phyloP scores from a whole-genome alignment of 2,329 filamentous ascomycete species.

The Fusarium brachygibbosum region DNA sequence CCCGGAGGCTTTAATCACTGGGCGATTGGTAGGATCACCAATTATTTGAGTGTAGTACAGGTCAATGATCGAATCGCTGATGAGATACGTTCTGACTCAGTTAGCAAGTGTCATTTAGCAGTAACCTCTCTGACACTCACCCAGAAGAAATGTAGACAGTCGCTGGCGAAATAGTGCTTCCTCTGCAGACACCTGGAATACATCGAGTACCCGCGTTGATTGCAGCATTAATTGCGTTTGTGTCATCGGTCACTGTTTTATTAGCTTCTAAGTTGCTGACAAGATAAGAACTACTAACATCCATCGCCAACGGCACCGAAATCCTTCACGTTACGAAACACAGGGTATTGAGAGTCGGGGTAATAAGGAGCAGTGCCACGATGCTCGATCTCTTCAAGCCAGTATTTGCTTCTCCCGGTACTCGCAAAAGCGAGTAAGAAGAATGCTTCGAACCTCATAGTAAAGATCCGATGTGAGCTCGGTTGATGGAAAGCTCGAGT shows the following conservation, averaged over 20 bases:
- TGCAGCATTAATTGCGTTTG: slow-evolving; percentile 49
- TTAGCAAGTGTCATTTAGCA: slow-evolving; percentile 15
- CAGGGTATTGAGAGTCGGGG: slow-evolving; percentile 47
- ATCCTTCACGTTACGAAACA: slow-evolving; percentile 52
- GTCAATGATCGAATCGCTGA: slow-evolving; percentile 77
- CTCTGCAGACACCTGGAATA: slow-evolving; percentile 46
- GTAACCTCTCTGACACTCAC: slow-evolving; percentile 47
- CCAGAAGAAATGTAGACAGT: slow-evolving; percentile 57
- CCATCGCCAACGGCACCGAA: slow-evolving; percentile 51
- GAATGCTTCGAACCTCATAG: slow-evolving; percentile 38
- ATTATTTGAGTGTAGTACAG: slow-evolving; percentile 86
- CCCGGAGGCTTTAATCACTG: slow-evolving; percentile 67
- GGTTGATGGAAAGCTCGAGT: not conserved
- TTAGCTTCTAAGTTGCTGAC: not conserved
- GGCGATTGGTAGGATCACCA: slow-evolving; percentile 73
- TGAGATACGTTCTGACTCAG: slow-evolving; percentile 70
- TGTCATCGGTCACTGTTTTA: slow-evolving; percentile 46
- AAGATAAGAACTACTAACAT: slow-evolving; percentile 29
- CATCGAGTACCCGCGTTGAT: slow-evolving; percentile 47
- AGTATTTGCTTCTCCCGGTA: slow-evolving; percentile 36
- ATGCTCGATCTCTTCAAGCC: slow-evolving; percentile 51
- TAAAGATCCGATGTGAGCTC: not conserved
- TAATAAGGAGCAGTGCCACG: slow-evolving; percentile 49
- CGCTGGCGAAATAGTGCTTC: slow-evolving; percentile 55
- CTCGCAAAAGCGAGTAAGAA: slow-evolving; percentile 32